phyloP scores from a whole-genome alignment of 106 monocot genomes.

The Ottelia alismoides region DNA sequence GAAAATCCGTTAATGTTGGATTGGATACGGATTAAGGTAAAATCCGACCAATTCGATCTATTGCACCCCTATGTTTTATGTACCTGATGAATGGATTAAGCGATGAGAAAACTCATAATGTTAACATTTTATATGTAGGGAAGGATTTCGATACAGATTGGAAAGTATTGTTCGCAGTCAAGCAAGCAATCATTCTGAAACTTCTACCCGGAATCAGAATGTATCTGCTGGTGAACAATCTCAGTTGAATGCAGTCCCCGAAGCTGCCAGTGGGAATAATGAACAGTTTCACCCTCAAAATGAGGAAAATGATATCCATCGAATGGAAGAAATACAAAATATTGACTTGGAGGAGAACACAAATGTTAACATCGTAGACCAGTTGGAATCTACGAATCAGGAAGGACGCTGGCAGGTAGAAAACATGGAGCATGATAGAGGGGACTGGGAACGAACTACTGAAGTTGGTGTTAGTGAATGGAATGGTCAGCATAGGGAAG shows the following conservation, averaged over 20 bases:
- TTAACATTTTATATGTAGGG: slow-evolving; percentile 38
- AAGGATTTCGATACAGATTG: slow-evolving; percentile 48
- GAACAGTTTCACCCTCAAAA: slow-evolving; percentile 9
- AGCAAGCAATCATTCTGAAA: slow-evolving; percentile 26
- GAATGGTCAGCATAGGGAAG: slow-evolving; percentile 28
- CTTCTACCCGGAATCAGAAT: slow-evolving; percentile 7
- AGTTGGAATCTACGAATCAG: slow-evolving; percentile 19
- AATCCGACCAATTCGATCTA: too few species aligned
- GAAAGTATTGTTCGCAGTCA: slow-evolving; percentile 40
- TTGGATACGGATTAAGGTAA: too few species aligned
- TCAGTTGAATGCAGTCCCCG: slow-evolving; percentile 9
- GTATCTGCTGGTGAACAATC: slow-evolving; percentile 20
- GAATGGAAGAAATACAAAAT: slow-evolving; percentile 12
- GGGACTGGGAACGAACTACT: slow-evolving; percentile 32
- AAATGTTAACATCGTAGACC: slow-evolving; percentile 12
- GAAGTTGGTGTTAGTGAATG: slow-evolving; percentile 31
- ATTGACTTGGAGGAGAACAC: slow-evolving; percentile 7
- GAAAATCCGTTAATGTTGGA: too few species aligned
- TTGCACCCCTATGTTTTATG: too few species aligned
- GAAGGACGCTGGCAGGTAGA: slow-evolving; percentile 33
- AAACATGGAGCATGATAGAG: slow-evolving; percentile 13
- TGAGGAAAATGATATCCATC: slow-evolving; percentile 16
- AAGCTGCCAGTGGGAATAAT: slow-evolving; percentile 14
- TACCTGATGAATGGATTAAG: too few species aligned
- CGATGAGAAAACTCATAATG: too few species aligned